Conservation (phyloP, 805 yeast species). For the Lipomyces spencermartinsiae region DNA sequence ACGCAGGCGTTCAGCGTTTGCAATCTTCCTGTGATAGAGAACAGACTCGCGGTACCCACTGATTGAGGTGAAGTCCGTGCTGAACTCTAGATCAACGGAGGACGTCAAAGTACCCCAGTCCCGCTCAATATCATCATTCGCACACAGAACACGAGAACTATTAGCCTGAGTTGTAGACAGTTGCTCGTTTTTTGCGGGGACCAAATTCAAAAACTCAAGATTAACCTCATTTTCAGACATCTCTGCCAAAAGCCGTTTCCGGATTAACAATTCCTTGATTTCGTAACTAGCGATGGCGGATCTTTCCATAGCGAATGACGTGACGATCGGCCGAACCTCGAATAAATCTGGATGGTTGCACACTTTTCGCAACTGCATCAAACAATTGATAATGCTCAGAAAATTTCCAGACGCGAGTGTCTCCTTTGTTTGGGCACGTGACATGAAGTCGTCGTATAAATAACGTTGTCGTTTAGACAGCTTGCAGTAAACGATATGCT, state of each 20-base stretch:
- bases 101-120: constrained; percentile 46
- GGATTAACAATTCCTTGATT: constrained; percentile 51
- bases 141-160: constrained; percentile 15
- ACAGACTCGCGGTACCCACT: constrained; percentile 65
- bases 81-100: constrained; percentile 5
- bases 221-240: constrained; percentile 50
- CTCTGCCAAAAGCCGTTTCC: constrained; percentile 45
- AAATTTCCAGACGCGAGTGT: constrained; percentile 94
- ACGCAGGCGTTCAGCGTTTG: constrained; percentile 58
- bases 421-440: constrained; percentile 92
- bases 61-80: constrained; percentile 39
- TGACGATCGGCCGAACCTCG: constrained; percentile 92
- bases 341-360: constrained; percentile 96
- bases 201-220: constrained; percentile 65
- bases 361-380: constrained; percentile 96
- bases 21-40: constrained; percentile 59
- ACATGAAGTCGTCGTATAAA: constrained; percentile 95
- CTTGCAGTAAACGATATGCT: constrained; percentile 91
- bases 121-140: constrained; percentile 46
- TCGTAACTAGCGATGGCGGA: constrained; percentile 63
- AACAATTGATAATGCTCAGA: constrained; percentile 90
- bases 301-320: constrained; percentile 79
- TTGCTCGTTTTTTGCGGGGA: constrained; percentile 60
- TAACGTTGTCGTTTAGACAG: constrained; percentile 90
- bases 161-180: constrained; percentile 43